Evolutionary conservation across 75 land plant genomes (phyloP).

Genomic region (Azolla pinnata): DNA sequence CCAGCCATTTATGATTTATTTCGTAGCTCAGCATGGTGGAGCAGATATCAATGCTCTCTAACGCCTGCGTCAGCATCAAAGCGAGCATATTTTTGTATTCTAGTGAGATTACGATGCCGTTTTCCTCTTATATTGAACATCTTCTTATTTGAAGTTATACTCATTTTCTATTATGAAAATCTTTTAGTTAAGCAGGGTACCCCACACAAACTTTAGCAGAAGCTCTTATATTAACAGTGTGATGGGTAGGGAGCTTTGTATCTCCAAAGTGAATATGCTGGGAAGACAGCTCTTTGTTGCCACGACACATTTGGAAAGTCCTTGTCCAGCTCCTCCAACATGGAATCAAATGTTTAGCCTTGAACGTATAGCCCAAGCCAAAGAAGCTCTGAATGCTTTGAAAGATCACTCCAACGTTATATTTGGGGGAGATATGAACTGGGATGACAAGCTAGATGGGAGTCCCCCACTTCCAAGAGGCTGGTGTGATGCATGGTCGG

Average conservation of each 20-base stretch:
- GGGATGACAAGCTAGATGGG: slow-evolving; percentile 89
- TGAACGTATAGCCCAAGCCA: slow-evolving; percentile 76
- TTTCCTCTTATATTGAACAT: neutral
- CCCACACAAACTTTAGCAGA: slow-evolving; percentile 43
- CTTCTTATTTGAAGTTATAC: neutral
- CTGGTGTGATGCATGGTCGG: slow-evolving; percentile 82
- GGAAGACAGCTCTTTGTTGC: slow-evolving; percentile 45
- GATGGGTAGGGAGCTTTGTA: slow-evolving; percentile 85
- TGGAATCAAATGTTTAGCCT: slow-evolving; percentile 92
- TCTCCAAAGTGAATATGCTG: slow-evolving; percentile 38
- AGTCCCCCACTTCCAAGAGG: slow-evolving; percentile 62
- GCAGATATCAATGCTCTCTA: slow-evolving; percentile 58
- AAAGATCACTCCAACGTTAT: slow-evolving; percentile 51
- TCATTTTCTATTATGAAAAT: neutral
- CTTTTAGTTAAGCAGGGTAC: slow-evolving; percentile 64
- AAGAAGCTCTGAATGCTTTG: slow-evolving; percentile 48
- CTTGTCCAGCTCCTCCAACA: slow-evolving; percentile 83
- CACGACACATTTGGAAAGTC: slow-evolving; percentile 84
- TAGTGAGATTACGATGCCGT: slow-evolving; percentile 23
- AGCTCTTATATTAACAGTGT: slow-evolving; percentile 55
- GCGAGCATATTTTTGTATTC: slow-evolving; percentile 78
- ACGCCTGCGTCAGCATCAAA: slow-evolving; percentile 25
- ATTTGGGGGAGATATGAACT: slow-evolving; percentile 94
- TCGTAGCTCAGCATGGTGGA: slow-evolving; percentile 73
- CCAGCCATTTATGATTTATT: slow-evolving; percentile 59